Base-by-base conservation (phyloP, 208 protist genomes). In the Crithidia mellificae region DNA sequence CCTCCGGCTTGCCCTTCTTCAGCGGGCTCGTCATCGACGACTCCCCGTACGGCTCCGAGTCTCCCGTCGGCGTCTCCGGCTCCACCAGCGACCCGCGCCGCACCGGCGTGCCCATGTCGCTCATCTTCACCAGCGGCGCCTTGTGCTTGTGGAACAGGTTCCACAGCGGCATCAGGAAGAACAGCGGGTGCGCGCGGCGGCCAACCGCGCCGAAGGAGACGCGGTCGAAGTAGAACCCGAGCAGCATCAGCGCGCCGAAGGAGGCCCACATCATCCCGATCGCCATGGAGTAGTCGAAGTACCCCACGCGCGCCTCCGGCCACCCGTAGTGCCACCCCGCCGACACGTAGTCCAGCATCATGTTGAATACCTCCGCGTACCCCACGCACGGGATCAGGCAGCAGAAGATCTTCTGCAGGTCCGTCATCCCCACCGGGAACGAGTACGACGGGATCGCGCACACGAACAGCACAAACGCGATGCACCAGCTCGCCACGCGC, bases 151-250 rank as follows among this genome's bases (percentile, higher is more conserved):
- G 72, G 58, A 81, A 87, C 46, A 54, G 69, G n/a, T 74, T 73
- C 32, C 75, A 47, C 22, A 91, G 70, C 27, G 72, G 63, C 36
- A 64, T 59, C 38, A 93, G 63, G 67, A 91, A 96, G 66, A 96
- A 95, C 32, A 92, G 68, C 54, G 84, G 85, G 66, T 87, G 74
- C 50, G 65, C 68, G 36, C 72, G 70, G 50, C 78, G 73, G 27
- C 89, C 89, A 55, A 90, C 81, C 0, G 78, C 74, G 36, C 73
- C 77, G 24, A 87, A 88, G 53, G 87, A 65, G 46, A 97, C 89
- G 56, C 78, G 84, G 72, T 97, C 89, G 12, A 97, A 66, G 75
- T 97, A 97, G 27, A 83, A 80, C 52, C 78, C 81, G 30, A 97
- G 65, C 24, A 93, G 53, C 47, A 93, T 76, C 68, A 95, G 78